A percentile compares a stretch with the other conserved stretches of the same genome.
Evolutionary conservation across 257 asterid genomes (phyloP).

Genomic region (Gardenia jasminoides): DNA sequence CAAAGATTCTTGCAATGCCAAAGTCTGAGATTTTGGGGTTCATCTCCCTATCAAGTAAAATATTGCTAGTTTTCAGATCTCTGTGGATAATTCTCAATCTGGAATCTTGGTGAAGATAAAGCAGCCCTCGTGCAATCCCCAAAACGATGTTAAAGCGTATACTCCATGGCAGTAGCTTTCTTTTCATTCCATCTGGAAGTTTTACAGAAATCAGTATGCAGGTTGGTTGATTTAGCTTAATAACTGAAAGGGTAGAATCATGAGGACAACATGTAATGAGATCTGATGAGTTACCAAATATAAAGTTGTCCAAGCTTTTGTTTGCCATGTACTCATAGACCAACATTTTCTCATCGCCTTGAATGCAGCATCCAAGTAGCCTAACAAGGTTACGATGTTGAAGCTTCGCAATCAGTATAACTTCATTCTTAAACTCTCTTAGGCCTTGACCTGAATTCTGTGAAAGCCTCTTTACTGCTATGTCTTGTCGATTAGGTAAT

Average conservation of each 20-base stretch:
- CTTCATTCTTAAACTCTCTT: constrained; percentile 35
- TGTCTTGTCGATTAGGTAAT: constrained; percentile 21
- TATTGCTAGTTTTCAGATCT: constrained; percentile 32
- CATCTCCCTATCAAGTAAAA: constrained; percentile 31
- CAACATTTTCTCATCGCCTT: constrained; percentile 27
- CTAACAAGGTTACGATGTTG: constrained; percentile 38
- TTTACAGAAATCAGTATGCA: background rate
- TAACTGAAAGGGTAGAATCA: background rate
- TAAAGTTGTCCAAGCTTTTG: constrained; percentile 37
- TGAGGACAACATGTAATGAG: background rate
- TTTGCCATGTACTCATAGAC: constrained; percentile 34
- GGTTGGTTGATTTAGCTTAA: background rate
- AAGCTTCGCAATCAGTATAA: constrained; percentile 29
- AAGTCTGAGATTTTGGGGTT: constrained; percentile 36
- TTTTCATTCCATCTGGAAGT: constrained; percentile 22
- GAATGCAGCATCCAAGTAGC: constrained; percentile 33
- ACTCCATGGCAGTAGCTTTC: constrained; percentile 25
- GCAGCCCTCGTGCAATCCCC: constrained; percentile 35
- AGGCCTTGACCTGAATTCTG: constrained; percentile 36
- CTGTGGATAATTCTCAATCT: constrained; percentile 31
- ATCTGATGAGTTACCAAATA: constrained; percentile 23
- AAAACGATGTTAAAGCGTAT: constrained; percentile 24
- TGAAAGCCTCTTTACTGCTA: constrained; percentile 41
- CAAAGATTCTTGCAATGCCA: constrained; percentile 35
- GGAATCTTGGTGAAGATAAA: constrained; percentile 35